Base-by-base conservation (phyloP, 805 yeast genomes). In the Lachancea quebecensis region DNA sequence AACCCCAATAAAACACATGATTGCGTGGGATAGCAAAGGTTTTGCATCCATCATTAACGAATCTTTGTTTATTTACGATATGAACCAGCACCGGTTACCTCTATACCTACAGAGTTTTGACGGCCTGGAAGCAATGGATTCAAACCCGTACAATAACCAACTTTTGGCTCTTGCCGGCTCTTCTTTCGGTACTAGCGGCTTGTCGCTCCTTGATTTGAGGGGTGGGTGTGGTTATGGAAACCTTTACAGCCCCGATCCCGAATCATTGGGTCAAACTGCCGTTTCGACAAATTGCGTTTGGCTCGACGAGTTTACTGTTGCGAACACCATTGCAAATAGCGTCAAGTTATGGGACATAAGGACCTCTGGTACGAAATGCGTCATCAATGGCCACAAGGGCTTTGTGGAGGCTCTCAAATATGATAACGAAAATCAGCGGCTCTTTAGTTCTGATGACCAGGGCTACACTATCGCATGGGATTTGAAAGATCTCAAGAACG, bases 41-140 rank as follows among this genome's bases (percentile, higher is more conserved):
- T 62, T 88, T 44, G 63, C 84, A 27, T 71, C 95, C 0, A 60
- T 80, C 6, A 85, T 83, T 59, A 79, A 79, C 46, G 82, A 83
- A 48, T 77, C 82, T 46, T 52, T 90, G 11, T 89, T 85, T 58
- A 64, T 82, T 41, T 89, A 96, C 91, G 89, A 89, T 53, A 59
- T 74, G 47, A 62, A 81, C 10, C 71, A 73, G 51, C 68, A 82
- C 57, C 55, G 48, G 28, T 35, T 47, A 2, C 66, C 66, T 7
- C 44, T 53, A 17, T 60, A 50, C 38, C 35, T 62, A 29, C 53
- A 60, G 40, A 45, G 51, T 38, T 53, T 55, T 44, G 48, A 50
- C 2, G 59, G 58, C 1, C 37, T 62, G 12, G 59, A 56, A 35
- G 52, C 56, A 1, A 39, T 59, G 31, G 52, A 57, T 12, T 34